A percentile compares a stretch with the other conserved stretches of the same genome.
Conservation (phyloP, 73 alveolate genomes). For the Paramecium biaurelia region DNA sequence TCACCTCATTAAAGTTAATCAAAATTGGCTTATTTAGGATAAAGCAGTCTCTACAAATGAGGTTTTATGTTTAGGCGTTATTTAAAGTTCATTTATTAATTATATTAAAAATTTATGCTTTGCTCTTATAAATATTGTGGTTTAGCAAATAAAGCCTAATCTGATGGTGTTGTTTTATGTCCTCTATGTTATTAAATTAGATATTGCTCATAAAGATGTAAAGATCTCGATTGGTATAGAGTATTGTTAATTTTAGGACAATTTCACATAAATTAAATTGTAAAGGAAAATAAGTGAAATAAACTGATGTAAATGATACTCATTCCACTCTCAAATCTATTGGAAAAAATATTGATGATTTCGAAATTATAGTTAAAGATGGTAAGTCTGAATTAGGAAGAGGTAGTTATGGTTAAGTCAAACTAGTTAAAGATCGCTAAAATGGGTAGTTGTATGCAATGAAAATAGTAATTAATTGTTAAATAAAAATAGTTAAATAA, state of each 20-base stretch:
- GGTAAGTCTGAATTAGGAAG: constrained; percentile 42
- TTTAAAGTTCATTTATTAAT: not conserved
- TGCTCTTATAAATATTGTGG: constrained; percentile 29
- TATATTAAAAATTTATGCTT: not conserved
- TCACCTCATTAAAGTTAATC: constrained; percentile 7
- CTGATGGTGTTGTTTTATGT: not conserved
- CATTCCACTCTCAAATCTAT: not conserved
- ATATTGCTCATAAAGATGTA: constrained; percentile 37
- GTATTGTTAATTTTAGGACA: not conserved
- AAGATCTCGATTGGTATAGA: constrained; percentile 33
- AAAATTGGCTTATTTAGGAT: constrained; percentile 2
- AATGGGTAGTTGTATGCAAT: constrained; percentile 58
- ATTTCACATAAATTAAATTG: constrained; percentile 2
- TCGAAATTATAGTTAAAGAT: constrained; percentile 38
- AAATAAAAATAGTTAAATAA: constrained; percentile 22
- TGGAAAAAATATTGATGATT: constrained; percentile 6
- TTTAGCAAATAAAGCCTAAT: not conserved
- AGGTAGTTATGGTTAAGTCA: constrained; percentile 65
- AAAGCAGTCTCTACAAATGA: not conserved
- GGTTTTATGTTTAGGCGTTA: constrained; percentile 13
- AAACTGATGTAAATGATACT: not conserved
- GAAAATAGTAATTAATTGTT: constrained; percentile 47
- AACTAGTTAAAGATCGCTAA: constrained; percentile 44
- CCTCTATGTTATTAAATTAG: not conserved
- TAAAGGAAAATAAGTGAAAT: not conserved